phyloP scores from a whole-genome alignment of 768 basidiomycete genomes.

The Tephrocybe rancida region DNA sequence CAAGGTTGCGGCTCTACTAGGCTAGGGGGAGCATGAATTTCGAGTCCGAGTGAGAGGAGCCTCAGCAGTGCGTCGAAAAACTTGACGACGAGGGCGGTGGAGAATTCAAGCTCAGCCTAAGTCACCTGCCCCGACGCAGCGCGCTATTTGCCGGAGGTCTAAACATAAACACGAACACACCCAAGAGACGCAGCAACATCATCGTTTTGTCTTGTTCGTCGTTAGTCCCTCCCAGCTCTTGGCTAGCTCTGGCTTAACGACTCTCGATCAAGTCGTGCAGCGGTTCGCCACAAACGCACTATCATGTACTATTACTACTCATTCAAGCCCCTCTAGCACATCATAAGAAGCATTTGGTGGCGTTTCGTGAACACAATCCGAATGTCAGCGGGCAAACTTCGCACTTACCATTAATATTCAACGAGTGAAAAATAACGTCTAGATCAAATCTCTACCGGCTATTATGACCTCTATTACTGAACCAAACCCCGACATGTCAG shows the following conservation, averaged over 20 bases:
- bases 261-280: not conserved
- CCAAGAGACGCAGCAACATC: constrained; percentile 11
- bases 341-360: constrained; percentile 10
- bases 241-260: not conserved
- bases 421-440: constrained; percentile 5
- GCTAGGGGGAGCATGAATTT: not conserved
- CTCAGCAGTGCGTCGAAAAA: no score
- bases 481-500: constrained; percentile 41
- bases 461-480: constrained; percentile 28
- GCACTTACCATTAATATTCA: constrained; percentile 9
- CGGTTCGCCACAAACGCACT: not conserved
- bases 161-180: constrained; percentile 14
- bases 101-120: no score
- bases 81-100: no score
- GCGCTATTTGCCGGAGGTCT: constrained; percentile 10
- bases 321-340: not conserved
- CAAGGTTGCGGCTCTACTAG: not conserved
- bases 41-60: no score
- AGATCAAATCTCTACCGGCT: constrained; percentile 24
- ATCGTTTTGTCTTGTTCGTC: constrained; percentile 1
- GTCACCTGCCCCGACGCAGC: no score
- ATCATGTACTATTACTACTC: not conserved
- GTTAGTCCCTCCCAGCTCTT: not conserved
- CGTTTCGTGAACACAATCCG: not conserved
- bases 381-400: constrained; percentile 18